Conservation (phyloP, 192 early-diverging fungal genomes). For the Rhizoclosmatium globosum region DNA sequence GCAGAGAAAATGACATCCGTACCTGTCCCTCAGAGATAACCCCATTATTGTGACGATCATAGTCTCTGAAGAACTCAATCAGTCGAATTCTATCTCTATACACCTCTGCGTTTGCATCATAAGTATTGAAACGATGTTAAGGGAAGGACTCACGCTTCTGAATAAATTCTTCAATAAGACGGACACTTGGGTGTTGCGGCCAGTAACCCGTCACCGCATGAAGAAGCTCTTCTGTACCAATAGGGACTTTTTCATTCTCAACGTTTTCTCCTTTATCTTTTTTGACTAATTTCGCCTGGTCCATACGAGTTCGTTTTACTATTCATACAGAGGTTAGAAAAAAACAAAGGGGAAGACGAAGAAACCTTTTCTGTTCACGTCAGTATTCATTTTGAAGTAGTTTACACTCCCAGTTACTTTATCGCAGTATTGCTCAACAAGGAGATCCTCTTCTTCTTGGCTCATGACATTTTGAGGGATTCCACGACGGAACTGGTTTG, state of each 20-base stretch:
- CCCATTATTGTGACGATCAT: constrained; percentile 64
- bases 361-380: constrained; percentile 62
- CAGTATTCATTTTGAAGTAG: constrained; percentile 69
- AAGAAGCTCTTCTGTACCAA: constrained; percentile 64
- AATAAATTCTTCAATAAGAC: constrained; percentile 56
- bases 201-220: constrained; percentile 34
- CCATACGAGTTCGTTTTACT: constrained; percentile 8
- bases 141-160: constrained; percentile 52
- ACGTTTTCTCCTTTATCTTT: constrained; percentile 35
- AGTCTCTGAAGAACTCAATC: constrained; percentile 64
- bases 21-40: constrained; percentile 56
- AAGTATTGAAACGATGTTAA: background rate
- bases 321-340: background rate
- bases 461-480: constrained; percentile 58
- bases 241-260: constrained; percentile 51
- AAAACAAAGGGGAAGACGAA: constrained; percentile 2
- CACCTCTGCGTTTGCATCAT: constrained; percentile 45
- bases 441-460: constrained; percentile 56
- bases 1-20: constrained; percentile 9
- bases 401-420: constrained; percentile 56
- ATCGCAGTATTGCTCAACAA: constrained; percentile 54
- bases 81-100: constrained; percentile 62
- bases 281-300: constrained; percentile 28
- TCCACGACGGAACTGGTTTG: constrained; percentile 64
- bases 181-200: constrained; percentile 26